Conservation (phyloP, 2,329 filamentous ascomycete genomes). For the Falciphora oryzae region DNA sequence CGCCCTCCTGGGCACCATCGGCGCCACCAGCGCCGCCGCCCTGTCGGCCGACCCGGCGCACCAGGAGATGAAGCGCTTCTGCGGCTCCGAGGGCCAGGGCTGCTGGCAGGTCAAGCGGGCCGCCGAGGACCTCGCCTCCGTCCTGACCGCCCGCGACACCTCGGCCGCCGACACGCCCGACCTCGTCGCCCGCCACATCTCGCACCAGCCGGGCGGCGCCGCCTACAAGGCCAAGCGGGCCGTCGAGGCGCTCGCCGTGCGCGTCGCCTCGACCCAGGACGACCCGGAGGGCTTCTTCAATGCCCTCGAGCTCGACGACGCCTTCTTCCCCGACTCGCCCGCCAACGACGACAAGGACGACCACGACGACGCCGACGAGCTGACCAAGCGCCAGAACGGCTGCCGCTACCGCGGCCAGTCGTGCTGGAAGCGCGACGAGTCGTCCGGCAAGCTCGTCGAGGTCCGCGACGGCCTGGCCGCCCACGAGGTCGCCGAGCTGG, state of each 20-base stretch:
- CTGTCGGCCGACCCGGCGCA: constrained; percentile 12
- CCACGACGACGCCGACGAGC: background rate
- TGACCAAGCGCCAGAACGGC: constrained; percentile 2
- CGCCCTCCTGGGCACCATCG: constrained; percentile 15
- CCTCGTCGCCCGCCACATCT: constrained; percentile 13
- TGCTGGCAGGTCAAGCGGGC: constrained; percentile 19
- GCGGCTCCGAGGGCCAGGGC: constrained; percentile 13
- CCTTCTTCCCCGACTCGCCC: constrained; percentile 13
- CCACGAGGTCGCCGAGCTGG: background rate
- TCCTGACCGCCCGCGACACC: constrained; percentile 1
- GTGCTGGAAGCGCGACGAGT: constrained; percentile 21
- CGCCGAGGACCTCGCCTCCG: constrained; percentile 14
- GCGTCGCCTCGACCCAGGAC: constrained; percentile 18
- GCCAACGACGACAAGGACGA: constrained; percentile 5
- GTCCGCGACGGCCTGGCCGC: constrained; percentile 4
- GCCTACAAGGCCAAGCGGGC: constrained; percentile 17
- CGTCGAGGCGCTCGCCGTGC: constrained; percentile 16
- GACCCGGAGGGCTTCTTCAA: constrained; percentile 18
- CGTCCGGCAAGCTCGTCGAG: constrained; percentile 13
- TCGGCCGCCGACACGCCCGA: constrained; percentile 8
- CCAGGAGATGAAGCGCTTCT: constrained; percentile 12
- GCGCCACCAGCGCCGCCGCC: constrained; percentile 13
- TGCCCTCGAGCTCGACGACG: constrained; percentile 15
- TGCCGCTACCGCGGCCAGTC: constrained; percentile 6
- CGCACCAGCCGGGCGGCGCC: constrained; percentile 14